phyloP scores from a whole-genome alignment of 768 basidiomycete species.

The Rhodotorula taiwanensis region DNA sequence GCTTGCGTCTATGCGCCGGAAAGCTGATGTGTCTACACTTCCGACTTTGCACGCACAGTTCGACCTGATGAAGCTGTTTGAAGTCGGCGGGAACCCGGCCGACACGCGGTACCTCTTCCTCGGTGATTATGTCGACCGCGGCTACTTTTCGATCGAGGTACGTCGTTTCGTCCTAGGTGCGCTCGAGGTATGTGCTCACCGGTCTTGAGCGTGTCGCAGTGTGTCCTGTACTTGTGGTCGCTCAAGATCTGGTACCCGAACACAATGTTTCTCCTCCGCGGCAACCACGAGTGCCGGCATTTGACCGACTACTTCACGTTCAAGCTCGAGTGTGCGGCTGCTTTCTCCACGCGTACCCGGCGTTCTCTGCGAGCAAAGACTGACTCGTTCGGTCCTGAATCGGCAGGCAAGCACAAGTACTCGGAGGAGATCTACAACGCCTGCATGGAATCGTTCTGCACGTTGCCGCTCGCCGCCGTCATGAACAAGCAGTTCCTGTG shows the following conservation, averaged over 20 bases:
- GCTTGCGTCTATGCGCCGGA: neutral
- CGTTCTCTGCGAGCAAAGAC: too few species aligned
- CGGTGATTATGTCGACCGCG: conserved; percentile 87
- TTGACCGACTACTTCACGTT: conserved; percentile 98
- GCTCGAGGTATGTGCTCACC: neutral
- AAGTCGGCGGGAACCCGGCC: conserved; percentile 88
- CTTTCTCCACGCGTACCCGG: conserved; percentile 15
- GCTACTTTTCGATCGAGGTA: conserved; percentile 89
- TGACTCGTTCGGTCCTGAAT: neutral
- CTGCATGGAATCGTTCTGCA: conserved; percentile 96
- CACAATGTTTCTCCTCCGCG: conserved; percentile 89
- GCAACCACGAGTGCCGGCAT: conserved; percentile 98
- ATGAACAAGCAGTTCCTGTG: conserved; percentile 99
- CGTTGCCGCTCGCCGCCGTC: conserved; percentile 86
- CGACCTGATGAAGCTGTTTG: conserved; percentile 90
- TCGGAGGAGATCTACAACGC: conserved; percentile 93
- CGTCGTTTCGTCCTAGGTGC: conserved; percentile 23
- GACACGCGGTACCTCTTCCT: conserved; percentile 88
- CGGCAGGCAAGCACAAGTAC: conserved; percentile 99
- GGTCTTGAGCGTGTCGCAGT: conserved; percentile 51
- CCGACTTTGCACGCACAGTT: conserved; percentile 52
- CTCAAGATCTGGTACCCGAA: conserved; percentile 99
- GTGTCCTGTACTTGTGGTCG: conserved; percentile 94
- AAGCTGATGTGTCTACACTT: neutral
- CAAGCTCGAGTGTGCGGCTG: conserved; percentile 83